These are phyloP conservation scores for Panus rudis DNA, from an alignment of 768 basidiomycete species.

Conservation along the genomic window DNA sequence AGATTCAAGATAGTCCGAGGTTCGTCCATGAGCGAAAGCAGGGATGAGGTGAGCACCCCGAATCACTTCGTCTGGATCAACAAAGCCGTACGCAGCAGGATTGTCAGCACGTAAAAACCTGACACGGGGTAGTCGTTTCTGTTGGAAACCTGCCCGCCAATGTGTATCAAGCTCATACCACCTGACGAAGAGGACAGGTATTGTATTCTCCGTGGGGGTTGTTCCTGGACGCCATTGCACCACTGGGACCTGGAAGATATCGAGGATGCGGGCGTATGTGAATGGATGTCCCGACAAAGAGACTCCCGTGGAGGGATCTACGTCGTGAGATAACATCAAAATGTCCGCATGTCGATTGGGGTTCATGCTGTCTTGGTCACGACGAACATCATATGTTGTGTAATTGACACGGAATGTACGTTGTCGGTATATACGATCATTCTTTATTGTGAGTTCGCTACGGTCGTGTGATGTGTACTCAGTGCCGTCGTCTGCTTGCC, in stretches of 20 bases:
- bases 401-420: conserved; percentile 29
- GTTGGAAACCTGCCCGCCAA: not conserved
- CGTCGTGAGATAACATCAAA: conserved; percentile 14
- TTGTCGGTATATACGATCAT: conserved; percentile 25
- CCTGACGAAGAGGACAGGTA: conserved; percentile 1
- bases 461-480: conserved; percentile 18
- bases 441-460: conserved; percentile 6
- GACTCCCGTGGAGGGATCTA: not conserved
- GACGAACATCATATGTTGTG: conserved; percentile 36
- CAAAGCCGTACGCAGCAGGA: conserved; percentile 35
- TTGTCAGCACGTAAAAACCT: conserved; percentile 15
- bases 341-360: conserved; percentile 28
- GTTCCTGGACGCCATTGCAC: conserved; percentile 3
- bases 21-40: conserved; percentile 24
- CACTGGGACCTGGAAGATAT: conserved; percentile 23
- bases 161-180: conserved; percentile 12
- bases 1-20: conserved; percentile 1
- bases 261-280: conserved; percentile 26
- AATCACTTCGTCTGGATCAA: conserved; percentile 36
- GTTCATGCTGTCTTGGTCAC: conserved; percentile 36
- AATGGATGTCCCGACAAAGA: conserved; percentile 19
- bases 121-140: conserved; percentile 12
- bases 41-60: conserved; percentile 37
- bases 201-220: not conserved
- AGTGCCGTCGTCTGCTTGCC: conserved; percentile 19